Conservation (phyloP, 306 rosid species). For the Corylus americana region DNA sequence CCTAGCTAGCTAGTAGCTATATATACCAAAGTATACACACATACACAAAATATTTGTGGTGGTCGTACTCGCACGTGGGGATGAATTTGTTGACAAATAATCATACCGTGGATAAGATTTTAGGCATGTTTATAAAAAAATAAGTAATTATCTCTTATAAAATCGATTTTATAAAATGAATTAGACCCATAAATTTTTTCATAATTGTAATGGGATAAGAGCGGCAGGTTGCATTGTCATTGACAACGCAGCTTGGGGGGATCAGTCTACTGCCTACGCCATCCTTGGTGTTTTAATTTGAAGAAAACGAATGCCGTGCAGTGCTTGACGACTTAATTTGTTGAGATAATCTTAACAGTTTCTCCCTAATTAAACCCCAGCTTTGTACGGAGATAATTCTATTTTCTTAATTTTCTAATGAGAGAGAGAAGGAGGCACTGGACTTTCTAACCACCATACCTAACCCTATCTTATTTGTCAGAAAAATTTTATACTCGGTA, state of each 20-base stretch:
- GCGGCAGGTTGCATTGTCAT: conserved; percentile 28
- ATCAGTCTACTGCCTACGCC: not conserved
- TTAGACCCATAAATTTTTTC: no score
- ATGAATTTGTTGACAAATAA: no score
- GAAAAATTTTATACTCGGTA: conserved; percentile 25
- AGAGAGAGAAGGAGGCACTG: conserved; percentile 15
- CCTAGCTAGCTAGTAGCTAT: no score
- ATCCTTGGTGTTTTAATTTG: not conserved
- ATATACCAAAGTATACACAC: no score
- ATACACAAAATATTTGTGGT: no score
- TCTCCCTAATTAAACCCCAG: not conserved
- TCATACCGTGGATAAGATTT: no score
- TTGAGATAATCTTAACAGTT: not conserved
- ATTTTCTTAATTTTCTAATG: not conserved
- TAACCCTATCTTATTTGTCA: conserved; percentile 44
- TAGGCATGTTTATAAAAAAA: no score
- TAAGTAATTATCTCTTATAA: no score
- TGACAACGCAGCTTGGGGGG: conserved; percentile 25
- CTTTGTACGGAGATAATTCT: not conserved
- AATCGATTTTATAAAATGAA: no score
- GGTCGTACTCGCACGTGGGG: no score
- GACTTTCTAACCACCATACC: conserved; percentile 71
- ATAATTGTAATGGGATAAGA: not conserved
- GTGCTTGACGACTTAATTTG: not conserved
- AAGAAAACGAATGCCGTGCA: not conserved